Conservation (phyloP, 306 rosid species). For the Dicorynia guianensis region DNA sequence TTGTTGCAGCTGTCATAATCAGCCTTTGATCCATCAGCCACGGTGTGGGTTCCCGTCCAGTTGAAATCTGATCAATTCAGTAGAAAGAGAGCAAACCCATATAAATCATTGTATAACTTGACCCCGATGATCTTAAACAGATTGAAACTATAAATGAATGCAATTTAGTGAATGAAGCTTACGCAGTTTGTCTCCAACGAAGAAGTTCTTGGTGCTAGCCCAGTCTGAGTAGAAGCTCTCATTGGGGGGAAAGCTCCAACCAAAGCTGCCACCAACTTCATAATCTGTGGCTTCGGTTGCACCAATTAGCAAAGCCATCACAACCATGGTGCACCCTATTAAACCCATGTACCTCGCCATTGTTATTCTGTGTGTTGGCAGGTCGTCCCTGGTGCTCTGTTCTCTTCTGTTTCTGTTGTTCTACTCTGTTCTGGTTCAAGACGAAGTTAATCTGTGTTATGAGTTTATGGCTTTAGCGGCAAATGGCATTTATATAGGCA, state of each 20-base stretch:
- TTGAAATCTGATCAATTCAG: conserved; percentile 46
- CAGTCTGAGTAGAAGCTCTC: conserved; percentile 37
- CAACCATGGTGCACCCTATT: background rate
- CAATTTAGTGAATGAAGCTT: background rate
- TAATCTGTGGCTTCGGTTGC: conserved; percentile 23
- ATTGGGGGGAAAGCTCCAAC: conserved; percentile 40
- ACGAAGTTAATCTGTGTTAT: too few relatives aligned
- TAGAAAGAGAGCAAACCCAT: background rate
- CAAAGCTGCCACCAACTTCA: conserved; percentile 36
- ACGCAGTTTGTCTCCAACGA: conserved; percentile 1
- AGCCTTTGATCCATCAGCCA: conserved; percentile 1
- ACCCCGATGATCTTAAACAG: background rate
- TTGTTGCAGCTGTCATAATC: conserved; percentile 40
- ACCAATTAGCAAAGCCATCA: conserved; percentile 10
- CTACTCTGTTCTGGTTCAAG: too few relatives aligned
- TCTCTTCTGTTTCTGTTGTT: too few relatives aligned
- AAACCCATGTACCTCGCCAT: conserved; percentile 13
- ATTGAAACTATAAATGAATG: background rate
- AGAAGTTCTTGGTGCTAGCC: conserved; percentile 28
- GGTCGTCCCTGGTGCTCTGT: background rate
- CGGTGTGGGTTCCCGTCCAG: conserved; percentile 21
- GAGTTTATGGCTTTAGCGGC: too few relatives aligned
- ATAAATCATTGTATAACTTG: background rate
- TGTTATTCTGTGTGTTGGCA: background rate
- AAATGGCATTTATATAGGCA: too few relatives aligned